Evolutionary conservation across 2,329 filamentous ascomycete species (phyloP), one percentile per base, ranked within the genome.

Genomic region (Emmonsia crescens): DNA sequence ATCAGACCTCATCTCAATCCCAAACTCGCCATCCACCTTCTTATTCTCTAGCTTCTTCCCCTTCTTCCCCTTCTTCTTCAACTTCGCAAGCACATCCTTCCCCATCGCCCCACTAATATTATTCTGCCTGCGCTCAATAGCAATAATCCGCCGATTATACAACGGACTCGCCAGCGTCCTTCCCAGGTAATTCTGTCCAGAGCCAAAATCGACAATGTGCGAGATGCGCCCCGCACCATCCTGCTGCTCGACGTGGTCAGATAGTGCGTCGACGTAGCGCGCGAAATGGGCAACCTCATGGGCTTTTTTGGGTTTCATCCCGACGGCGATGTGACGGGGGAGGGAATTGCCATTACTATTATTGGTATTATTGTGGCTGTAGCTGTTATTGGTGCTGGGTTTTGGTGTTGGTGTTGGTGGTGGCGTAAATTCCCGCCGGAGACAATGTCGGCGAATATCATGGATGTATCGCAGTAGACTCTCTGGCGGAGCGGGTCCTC

Each of bases 271-370:
- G 59, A 97, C 84, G 69, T 93, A 97, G 65, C 83, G 83, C n/a
- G 93, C 89, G 70, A 97, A 96, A 70, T 94, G 86, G 63, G 86
- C 83, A 38, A 97, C 94, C 77, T 99, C 94, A 70, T 99, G 94
- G 0, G 90, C 82, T 75, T 99, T 99, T 74, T 99, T 99, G 21
- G 88, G 84, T 65, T 91, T 96, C 94, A 99, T 99, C 3, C 94
- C 94, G 16, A 96, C 83, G 0, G 89, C 84, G 19, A 96, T 83
- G 67, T 87, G 83, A 57, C 85, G 82, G 2, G 90, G 85, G 27
- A 96, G 70, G 73, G 66, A 81, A 31, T 33, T 31, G 24, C 8
- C 5, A 38, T 40, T 29, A 31, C 36, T 24, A 79, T 5, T 83
- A 79, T 61, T 80, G 79, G 52, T 75, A 71, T 61, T 16, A 55